Evolutionary conservation across 441 rosid species (phyloP).

Genomic region (Pelargonium australe): DNA sequence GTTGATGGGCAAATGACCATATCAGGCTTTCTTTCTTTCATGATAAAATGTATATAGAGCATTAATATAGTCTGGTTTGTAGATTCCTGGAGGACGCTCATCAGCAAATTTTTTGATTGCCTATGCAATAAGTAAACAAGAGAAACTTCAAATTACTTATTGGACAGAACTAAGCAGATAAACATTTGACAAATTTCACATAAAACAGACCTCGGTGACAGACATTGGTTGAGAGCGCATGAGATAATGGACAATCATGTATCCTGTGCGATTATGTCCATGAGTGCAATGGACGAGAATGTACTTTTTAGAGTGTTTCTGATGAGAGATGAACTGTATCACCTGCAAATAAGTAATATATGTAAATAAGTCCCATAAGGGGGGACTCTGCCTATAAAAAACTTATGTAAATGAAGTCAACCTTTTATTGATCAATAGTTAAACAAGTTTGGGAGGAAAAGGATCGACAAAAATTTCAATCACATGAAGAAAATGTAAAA

Average conservation of each 20-base stretch:
- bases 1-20: slow-evolving; percentile 66
- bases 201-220: slow-evolving; percentile 65
- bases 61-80: slow-evolving; percentile 85
- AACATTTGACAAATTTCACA: not conserved
- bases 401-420: not conserved
- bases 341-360: slow-evolving; percentile 40
- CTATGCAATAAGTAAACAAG: slow-evolving; percentile 36
- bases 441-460: no score
- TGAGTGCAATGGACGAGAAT: slow-evolving; percentile 98
- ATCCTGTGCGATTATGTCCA: slow-evolving; percentile 98
- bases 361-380: not conserved
- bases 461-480: not conserved
- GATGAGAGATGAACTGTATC: slow-evolving; percentile 59
- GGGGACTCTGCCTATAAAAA: slow-evolving; percentile 3
- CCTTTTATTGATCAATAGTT: no score
- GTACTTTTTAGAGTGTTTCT: slow-evolving; percentile 66
- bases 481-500: not conserved
- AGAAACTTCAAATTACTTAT: slow-evolving; percentile 14
- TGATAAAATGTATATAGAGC: slow-evolving; percentile 82
- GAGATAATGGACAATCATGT: slow-evolving; percentile 89
- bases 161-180: slow-evolving; percentile 12
- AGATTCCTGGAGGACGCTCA: slow-evolving; percentile 98
- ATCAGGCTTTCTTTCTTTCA: slow-evolving; percentile 64
- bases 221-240: slow-evolving; percentile 77
- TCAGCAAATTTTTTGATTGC: slow-evolving; percentile 76